Base-by-base conservation (phyloP, 495 filamentous ascomycete genomes). In the Tuber calosporum region DNA sequence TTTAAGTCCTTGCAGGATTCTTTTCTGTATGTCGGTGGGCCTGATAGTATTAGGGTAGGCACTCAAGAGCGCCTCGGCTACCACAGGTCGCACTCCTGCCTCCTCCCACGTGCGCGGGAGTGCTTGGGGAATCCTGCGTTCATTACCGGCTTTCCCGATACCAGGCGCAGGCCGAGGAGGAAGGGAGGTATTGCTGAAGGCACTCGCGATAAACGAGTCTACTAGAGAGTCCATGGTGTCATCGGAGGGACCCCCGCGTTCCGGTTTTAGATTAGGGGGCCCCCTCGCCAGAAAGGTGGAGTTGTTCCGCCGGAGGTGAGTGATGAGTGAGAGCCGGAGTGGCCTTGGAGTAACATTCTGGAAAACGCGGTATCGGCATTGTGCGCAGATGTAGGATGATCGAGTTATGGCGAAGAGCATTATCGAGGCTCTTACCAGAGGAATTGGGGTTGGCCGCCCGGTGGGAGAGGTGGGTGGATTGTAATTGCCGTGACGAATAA, bases 381-480 rank as follows among this genome's bases (percentile, higher is more conserved):
- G 74, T 40, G 69, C 72, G 69, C 80, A 82, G 66, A 80, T 80
- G 43, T 80, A 79, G 67, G 74, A 30, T 22, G 74, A 71, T 30
- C 69, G 73, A 9, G 75, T 71, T 70, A 66, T 62, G 30, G 79
- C 42, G 45, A 78, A 80, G 43, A 80, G 74, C 79, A 80, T 80
- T 62, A 62, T 34, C 26, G 53, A 62, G 53, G 26, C 30, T 62
- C 53, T 19, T 34, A 11, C 26, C 13, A 34, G 26, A 6, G 26
- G 26, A 62, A 62, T 62, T 34, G 26, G 26, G 34, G 19, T 62
- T 34, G 53, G 4, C 53, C 53, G 26, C 11, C 53, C 4, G 26
- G 53, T 5, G 13, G 13, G 26, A 62, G 53, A 7, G 53, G 26
- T 4, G 26, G 53, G 26, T 19, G 53, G 53, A 19, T 34, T 62